Evolutionary conservation across 2,329 filamentous ascomycete species (phyloP), one percentile per base, ranked within the genome.

Genomic region (Aspergillus chevalieri): DNA sequence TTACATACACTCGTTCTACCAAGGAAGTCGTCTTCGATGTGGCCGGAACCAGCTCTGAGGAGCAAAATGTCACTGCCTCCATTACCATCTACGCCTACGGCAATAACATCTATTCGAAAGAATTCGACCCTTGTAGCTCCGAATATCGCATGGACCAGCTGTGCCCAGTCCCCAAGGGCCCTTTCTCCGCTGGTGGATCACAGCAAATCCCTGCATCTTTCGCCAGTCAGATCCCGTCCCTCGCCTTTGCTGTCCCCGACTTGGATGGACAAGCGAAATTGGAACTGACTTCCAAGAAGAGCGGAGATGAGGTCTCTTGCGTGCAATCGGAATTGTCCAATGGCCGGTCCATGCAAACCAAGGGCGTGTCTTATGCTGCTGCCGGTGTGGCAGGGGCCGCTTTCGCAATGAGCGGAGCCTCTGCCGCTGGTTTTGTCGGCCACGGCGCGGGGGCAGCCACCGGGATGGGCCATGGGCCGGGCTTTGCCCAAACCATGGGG

Each of bases 231-330:
- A 92, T 98, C 38, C 93, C 93, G 1, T 74, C 82, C 2, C 95
- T 98, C 57, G 92, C 92, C 10, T 98, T 96, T 73, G 80, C 82
- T 52, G 78, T 98, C 28, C 93, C 93, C 45, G 91, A 98, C 66
- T 86, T 98, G 58, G 85, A 92, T 48, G 92, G 92, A 34, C 73
- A 85, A 61, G 93, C 91, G 30, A 93, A 84, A 42, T 74, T 98
- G 55, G 74, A 89, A 64, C 79, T 98, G 43, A 83, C 79, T 52
- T 73, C 81, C 4, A 70, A 81, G 36, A 81, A 85, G 28, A 75
- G 73, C 4, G 78, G 77, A 36, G 62, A 78, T 30, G 77, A 85
- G 39, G 79, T 95, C 7, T 91, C 89, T 19, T 98, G 93, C 68
- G 84, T 97, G 46, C 75, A 86, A 60, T 90, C 91, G 0, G 75